These are phyloP conservation scores for Lipomyces chichibuensis DNA, from an alignment of 805 yeast genomes.

Conservation along the genomic window DNA sequence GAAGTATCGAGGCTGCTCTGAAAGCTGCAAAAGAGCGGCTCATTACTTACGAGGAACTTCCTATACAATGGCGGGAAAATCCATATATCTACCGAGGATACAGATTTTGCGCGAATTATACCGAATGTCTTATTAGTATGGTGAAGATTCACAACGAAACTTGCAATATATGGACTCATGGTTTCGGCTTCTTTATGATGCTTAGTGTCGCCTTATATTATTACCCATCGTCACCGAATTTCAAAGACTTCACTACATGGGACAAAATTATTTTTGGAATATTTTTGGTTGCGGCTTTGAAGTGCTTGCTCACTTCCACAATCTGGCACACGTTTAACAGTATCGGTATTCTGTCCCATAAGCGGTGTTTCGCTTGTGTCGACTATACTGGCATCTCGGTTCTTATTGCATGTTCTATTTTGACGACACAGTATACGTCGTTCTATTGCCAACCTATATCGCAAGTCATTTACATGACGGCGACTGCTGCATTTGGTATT, in stretches of 20 bases:
- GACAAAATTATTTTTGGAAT: conserved; percentile 61
- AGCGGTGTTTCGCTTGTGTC: conserved; percentile 84
- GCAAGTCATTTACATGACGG: conserved; percentile 56
- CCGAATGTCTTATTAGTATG: conserved; percentile 62
- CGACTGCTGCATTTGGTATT: conserved; percentile 68
- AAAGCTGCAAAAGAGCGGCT: conserved; percentile 48
- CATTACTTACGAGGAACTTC: conserved; percentile 82
- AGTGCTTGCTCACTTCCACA: conserved; percentile 77
- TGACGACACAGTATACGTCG: conserved; percentile 82
- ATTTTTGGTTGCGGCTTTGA: conserved; percentile 71
- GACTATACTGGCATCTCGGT: conserved; percentile 95
- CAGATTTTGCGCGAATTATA: conserved; percentile 71
- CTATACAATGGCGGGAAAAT: conserved; percentile 92
- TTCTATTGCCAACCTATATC: conserved; percentile 61
- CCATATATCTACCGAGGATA: conserved; percentile 82
- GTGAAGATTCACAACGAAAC: conserved; percentile 80
- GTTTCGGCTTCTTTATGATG: conserved; percentile 66
- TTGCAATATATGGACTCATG: conserved; percentile 91
- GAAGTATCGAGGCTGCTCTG: conserved; percentile 30
- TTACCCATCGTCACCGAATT: conserved; percentile 64
- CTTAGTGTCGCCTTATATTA: conserved; percentile 59
- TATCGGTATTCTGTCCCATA: conserved; percentile 58
- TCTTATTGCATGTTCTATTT: conserved; percentile 83
- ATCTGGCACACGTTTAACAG: conserved; percentile 92
- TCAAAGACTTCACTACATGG: conserved; percentile 43